phyloP scores from a whole-genome alignment of 2,329 filamentous ascomycete species.

The Neophaeococcomyces mojaviensis region DNA sequence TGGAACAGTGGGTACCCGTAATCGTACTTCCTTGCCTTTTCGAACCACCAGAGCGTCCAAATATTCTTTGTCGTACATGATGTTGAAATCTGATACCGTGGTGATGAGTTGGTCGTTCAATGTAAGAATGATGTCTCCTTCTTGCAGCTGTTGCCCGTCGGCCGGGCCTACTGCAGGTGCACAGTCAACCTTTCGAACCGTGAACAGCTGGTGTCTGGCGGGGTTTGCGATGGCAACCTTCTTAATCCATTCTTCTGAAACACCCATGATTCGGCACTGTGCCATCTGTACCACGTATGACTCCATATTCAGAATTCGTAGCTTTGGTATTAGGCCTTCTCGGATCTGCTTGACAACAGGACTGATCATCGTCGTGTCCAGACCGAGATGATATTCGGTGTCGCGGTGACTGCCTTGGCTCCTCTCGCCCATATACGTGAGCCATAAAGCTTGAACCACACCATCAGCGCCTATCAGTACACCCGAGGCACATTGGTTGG shows the following conservation, averaged over 20 bases:
- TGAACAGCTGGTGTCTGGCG: constrained; percentile 91
- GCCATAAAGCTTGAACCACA: constrained; percentile 89
- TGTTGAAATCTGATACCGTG: constrained; percentile 80
- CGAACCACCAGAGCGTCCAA: constrained; percentile 83
- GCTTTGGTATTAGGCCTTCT: constrained; percentile 65
- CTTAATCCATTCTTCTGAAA: constrained; percentile 90
- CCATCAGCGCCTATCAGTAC: constrained; percentile 85
- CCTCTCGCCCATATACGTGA: constrained; percentile 92
- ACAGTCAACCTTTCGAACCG: constrained; percentile 84
- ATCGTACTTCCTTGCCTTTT: constrained; percentile 67
- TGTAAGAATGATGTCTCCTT: constrained; percentile 87
- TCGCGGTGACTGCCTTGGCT: constrained; percentile 72
- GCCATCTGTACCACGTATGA: constrained; percentile 94
- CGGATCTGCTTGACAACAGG: constrained; percentile 85
- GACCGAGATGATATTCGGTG: constrained; percentile 90
- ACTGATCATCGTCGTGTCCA: constrained; percentile 79
- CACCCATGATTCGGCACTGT: constrained; percentile 93
- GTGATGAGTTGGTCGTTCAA: constrained; percentile 90
- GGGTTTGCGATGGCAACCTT: constrained; percentile 83
- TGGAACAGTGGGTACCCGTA: constrained; percentile 75
- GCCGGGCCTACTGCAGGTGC: constrained; percentile 39
- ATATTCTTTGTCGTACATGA: constrained; percentile 86
- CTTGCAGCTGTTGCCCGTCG: constrained; percentile 56
- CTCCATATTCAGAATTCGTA: constrained; percentile 89
- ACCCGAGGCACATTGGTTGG: constrained; percentile 85